Conservation (phyloP, 768 basidiomycete species). For the Termitomyces sp. region DNA sequence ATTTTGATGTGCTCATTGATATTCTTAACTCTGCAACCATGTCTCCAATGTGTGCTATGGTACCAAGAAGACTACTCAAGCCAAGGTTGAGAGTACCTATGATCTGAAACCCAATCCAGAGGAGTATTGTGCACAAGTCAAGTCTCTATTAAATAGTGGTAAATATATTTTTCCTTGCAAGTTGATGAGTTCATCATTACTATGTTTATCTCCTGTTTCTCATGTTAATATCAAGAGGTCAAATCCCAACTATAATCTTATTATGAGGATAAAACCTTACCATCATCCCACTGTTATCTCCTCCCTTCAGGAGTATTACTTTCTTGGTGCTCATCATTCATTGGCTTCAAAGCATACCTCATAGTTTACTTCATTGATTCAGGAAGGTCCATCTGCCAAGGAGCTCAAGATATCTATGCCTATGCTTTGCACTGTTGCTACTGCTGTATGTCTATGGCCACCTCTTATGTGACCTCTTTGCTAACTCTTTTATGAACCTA, state of each 20-base stretch:
- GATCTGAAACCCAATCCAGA: neutral
- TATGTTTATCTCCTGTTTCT: too few species aligned
- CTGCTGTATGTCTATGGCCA: neutral
- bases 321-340: neutral
- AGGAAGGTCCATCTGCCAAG: neutral
- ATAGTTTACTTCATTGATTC: neutral
- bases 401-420: constrained; percentile 2
- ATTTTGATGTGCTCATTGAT: neutral
- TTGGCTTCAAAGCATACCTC: constrained; percentile 2
- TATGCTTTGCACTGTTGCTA: constrained; percentile 1
- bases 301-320: neutral
- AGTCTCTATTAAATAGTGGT: neutral
- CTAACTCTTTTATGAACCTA: neutral
- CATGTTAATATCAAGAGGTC: too few species aligned
- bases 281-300: neutral
- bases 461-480: neutral
- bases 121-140: neutral
- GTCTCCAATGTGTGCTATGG: neutral
- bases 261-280: neutral
- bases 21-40: neutral
- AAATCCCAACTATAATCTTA: neutral
- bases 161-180: neutral
- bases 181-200: too few species aligned
- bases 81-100: neutral
- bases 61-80: neutral